These are phyloP conservation scores for Aspergillus sp. DNA, from an alignment of 2,329 filamentous ascomycete genomes.

Conservation along the genomic window DNA sequence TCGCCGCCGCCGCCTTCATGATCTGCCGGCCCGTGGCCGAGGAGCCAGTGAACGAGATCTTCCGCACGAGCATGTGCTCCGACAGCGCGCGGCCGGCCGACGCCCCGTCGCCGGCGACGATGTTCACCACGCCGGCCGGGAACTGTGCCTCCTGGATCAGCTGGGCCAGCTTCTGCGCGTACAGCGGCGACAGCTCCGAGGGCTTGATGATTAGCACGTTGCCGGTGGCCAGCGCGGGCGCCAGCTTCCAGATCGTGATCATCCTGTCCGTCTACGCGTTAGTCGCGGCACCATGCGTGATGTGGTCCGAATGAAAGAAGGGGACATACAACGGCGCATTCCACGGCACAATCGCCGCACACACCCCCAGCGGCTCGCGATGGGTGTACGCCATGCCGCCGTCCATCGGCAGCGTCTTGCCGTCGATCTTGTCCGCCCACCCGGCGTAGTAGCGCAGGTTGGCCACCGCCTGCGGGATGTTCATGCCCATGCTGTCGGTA, in stretches of 20 bases:
- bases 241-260: constrained; percentile 51
- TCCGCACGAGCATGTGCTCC: constrained; percentile 12
- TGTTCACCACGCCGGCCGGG: constrained; percentile 45
- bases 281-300: no score
- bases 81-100: constrained; percentile 40
- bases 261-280: constrained; percentile 13
- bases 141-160: constrained; percentile 36
- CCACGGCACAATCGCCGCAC: constrained; percentile 31
- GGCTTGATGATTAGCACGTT: constrained; percentile 70
- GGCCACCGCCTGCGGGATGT: constrained; percentile 22
- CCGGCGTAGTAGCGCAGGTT: constrained; percentile 29
- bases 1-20: constrained; percentile 11
- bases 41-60: constrained; percentile 25
- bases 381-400: constrained; percentile 24
- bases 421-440: constrained; percentile 30
- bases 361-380: constrained; percentile 28
- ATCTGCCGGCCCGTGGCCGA: constrained; percentile 16
- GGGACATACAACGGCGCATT: constrained; percentile 27
- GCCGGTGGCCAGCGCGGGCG: constrained; percentile 63
- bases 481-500: constrained; percentile 21
- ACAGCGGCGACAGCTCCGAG: constrained; percentile 58
- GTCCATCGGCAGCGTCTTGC: constrained; percentile 22
- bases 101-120: constrained; percentile 59
- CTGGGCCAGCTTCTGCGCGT: constrained; percentile 47
- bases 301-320: background rate